phyloP scores from a whole-genome alignment of 768 basidiomycete species.

The Lentinula raphanica region DNA sequence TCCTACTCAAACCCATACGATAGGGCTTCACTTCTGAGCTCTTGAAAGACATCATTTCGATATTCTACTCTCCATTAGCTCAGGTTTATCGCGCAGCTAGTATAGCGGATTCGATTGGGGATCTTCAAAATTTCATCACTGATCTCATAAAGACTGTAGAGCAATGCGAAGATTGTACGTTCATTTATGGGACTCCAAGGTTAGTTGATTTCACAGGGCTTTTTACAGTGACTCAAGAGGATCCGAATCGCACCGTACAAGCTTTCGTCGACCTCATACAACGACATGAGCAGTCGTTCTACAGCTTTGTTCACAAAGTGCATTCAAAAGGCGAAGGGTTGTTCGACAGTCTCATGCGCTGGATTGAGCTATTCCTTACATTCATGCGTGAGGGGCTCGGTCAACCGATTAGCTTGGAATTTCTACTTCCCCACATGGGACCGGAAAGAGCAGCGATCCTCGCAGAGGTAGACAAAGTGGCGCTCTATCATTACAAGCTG shows the following conservation, averaged over 20 bases:
- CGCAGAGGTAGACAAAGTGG: constrained; percentile 82
- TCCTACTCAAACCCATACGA: background rate
- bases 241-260: constrained; percentile 84
- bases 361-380: constrained; percentile 94
- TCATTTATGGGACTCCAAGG: background rate
- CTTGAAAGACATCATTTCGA: constrained; percentile 96
- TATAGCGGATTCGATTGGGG: constrained; percentile 88
- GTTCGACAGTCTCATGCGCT: constrained; percentile 90
- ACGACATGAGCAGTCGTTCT: constrained; percentile 94
- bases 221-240: constrained; percentile 66
- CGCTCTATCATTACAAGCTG: constrained; percentile 89
- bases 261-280: constrained; percentile 90
- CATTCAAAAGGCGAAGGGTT: constrained; percentile 94
- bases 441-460: constrained; percentile 73
- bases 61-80: constrained; percentile 94
- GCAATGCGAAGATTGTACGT: constrained; percentile 80
- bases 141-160: constrained; percentile 96
- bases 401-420: constrained; percentile 73
- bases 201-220: background rate
- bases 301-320: constrained; percentile 96
- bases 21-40: constrained; percentile 94
- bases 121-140: constrained; percentile 90
- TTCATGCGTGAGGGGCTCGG: constrained; percentile 87
- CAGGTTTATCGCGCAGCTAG: constrained; percentile 97
- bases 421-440: constrained; percentile 79